phyloP scores from a whole-genome alignment of 306 rosid species.

The Heteromeles arbutifolia region DNA sequence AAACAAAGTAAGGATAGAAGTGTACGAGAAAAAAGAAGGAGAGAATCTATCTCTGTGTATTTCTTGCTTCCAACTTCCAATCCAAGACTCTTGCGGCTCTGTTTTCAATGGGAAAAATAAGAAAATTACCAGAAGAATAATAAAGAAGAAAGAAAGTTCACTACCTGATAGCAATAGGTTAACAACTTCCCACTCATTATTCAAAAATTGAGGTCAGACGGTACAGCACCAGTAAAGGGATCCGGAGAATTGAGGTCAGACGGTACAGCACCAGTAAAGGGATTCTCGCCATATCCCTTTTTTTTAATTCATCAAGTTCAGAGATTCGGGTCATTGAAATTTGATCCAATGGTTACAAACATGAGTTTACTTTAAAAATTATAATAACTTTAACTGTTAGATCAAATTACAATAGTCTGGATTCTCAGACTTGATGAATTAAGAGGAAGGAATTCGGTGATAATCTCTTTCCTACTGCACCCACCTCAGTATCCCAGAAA shows the following conservation, averaged over 20 bases:
- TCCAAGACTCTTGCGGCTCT: neutral
- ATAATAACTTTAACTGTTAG: no score
- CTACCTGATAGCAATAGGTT: slow-evolving; percentile 34
- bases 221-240: neutral
- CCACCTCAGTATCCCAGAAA: neutral
- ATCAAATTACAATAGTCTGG: no score
- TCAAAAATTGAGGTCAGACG: neutral
- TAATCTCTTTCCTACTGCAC: no score
- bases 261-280: neutral
- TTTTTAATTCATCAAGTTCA: no score
- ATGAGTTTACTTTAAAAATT: no score
- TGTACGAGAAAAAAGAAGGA: no score
- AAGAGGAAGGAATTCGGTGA: accelerated
- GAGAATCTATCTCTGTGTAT: no score
- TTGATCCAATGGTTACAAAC: no score
- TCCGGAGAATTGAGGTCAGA: neutral
- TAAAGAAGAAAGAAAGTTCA: slow-evolving; percentile 17
- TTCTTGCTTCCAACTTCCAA: slow-evolving; percentile 4
- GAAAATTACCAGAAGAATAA: slow-evolving; percentile 5
- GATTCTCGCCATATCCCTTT: no score
- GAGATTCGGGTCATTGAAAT: no score
- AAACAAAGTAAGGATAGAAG: no score
- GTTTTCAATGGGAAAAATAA: slow-evolving; percentile 16
- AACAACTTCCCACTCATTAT: slow-evolving; percentile 19
- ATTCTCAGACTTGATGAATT: accelerated